Percentiles rank a stretch among this genome's conserved stretches.
Evolutionary conservation across 257 asterid genomes (phyloP).

Genomic region (Przewalskia tangutica): DNA sequence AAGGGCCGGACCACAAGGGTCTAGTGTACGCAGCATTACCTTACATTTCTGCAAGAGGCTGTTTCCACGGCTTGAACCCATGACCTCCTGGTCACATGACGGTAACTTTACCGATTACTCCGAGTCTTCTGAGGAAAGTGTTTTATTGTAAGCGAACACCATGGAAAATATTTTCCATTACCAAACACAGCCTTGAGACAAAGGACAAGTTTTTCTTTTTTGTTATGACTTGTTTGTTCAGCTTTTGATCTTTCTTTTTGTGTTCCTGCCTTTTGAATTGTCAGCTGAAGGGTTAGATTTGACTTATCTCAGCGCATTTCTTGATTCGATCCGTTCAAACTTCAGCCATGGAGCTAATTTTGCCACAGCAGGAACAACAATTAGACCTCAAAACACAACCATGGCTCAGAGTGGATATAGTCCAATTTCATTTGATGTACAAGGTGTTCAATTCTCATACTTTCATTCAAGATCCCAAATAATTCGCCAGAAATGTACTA

Average conservation of each 20-base stretch:
- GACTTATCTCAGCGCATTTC: conserved; percentile 56
- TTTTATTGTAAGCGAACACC: neutral
- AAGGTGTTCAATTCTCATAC: conserved; percentile 41
- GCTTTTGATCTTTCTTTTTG: neutral
- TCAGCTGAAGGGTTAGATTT: conserved; percentile 51
- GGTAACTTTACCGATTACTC: too few species aligned
- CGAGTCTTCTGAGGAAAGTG: neutral
- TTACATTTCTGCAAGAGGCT: too few species aligned
- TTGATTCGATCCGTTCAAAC: conserved; percentile 68
- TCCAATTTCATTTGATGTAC: conserved; percentile 69
- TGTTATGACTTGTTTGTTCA: neutral
- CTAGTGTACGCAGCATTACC: too few species aligned
- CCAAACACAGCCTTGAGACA: neutral
- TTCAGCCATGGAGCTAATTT: conserved; percentile 80
- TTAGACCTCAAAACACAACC: conserved; percentile 71
- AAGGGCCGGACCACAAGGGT: too few species aligned
- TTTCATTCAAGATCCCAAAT: conserved; percentile 46
- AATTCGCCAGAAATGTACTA: conserved; percentile 34
- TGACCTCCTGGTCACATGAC: too few species aligned
- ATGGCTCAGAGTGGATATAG: conserved; percentile 65
- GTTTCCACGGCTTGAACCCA: too few species aligned
- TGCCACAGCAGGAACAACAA: conserved; percentile 85
- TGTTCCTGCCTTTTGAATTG: neutral
- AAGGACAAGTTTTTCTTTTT: neutral
- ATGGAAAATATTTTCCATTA: too few species aligned